Evolutionary conservation across 1,139 yeast species (phyloP), one percentile per base, ranked within the genome.

Genomic region (Protomyces inundatus): DNA sequence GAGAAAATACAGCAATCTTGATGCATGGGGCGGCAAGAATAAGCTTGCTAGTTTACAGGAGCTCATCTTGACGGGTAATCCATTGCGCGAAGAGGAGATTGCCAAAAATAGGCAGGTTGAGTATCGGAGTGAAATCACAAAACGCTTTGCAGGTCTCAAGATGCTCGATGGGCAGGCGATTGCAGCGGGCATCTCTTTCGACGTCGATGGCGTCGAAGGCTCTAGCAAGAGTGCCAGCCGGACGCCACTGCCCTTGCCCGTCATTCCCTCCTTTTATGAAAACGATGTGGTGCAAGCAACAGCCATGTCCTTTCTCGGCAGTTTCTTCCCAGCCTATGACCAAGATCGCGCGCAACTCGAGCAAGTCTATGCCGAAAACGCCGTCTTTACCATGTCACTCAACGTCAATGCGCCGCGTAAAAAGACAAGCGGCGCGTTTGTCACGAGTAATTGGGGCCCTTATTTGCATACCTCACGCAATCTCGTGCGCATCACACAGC

Each of bases 91-190:
- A 46, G 62, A 56, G 7, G 66, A 64, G 46, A 42, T 65, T 9
- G 64, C 63, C 36, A 64, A 64, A 54, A 76, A 82, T 34, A 75
- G 76, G 51, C 78, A 80, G 48, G 79, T 81, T 12, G 75, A 76
- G 46, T 82, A 86, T 69, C 84, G 84, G 68, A 72, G 80, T 6
- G 95, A 89, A 66, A 77, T 93, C 64, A 78, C 89, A 76, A 81
- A 80, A 66, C 72, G 82, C 50, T 93, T 93, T 76, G 97, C 98
- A 9, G 79, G 88, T 66, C 80, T 93, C 64, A 80, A 87, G 4
- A 82, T 91, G 48, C 78, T 93, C 54, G 95, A 95, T 74, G 95
- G 95, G 32, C 84, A 84, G 65, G 75, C 84, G 4, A 82, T 93
- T 9, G 60, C 51, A 80, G 97, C 69, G 89, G 89, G 75, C 95